Percentiles rank a stretch among this genome's conserved stretches.
phyloP scores from a whole-genome alignment of 2,329 filamentous ascomycete genomes.

The Colletotrichum sp. region DNA sequence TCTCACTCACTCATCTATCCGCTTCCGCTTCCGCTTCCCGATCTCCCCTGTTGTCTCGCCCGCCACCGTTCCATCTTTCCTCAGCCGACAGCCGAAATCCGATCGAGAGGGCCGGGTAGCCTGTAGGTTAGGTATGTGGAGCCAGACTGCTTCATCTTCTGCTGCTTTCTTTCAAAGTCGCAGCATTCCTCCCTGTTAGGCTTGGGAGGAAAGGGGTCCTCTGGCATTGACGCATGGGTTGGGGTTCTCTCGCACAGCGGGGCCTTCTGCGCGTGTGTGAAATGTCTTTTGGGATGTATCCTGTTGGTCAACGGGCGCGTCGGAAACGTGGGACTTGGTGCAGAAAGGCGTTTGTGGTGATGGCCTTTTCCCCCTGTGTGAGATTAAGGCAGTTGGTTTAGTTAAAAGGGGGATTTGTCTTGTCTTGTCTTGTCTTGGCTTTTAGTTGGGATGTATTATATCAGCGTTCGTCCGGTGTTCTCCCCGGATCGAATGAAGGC shows the following conservation, averaged over 20 bases:
- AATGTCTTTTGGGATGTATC: neutral
- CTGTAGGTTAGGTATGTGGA: neutral
- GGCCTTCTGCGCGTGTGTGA: neutral
- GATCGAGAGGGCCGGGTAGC: neutral
- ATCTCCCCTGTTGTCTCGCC: neutral
- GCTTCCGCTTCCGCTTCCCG: neutral
- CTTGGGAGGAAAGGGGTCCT: neutral
- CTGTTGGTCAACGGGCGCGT: neutral
- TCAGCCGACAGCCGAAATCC: neutral
- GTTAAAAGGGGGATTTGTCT: neutral
- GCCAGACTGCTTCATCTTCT: neutral
- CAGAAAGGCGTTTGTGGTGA: neutral
- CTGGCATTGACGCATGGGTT: neutral
- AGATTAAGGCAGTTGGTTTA: neutral
- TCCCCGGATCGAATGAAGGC: neutral
- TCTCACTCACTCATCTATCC: neutral
- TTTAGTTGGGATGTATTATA: neutral
- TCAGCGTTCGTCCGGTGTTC: neutral
- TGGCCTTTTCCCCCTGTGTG: neutral
- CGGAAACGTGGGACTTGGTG: neutral
- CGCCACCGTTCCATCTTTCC: neutral
- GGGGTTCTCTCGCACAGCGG: neutral
- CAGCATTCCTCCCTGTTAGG: neutral
- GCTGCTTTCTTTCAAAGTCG: neutral
- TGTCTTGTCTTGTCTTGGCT: neutral